Percentiles rank a stretch among this genome's conserved stretches.
phyloP scores from a whole-genome alignment of 768 basidiomycete genomes.

The Galerina sulciceps region DNA sequence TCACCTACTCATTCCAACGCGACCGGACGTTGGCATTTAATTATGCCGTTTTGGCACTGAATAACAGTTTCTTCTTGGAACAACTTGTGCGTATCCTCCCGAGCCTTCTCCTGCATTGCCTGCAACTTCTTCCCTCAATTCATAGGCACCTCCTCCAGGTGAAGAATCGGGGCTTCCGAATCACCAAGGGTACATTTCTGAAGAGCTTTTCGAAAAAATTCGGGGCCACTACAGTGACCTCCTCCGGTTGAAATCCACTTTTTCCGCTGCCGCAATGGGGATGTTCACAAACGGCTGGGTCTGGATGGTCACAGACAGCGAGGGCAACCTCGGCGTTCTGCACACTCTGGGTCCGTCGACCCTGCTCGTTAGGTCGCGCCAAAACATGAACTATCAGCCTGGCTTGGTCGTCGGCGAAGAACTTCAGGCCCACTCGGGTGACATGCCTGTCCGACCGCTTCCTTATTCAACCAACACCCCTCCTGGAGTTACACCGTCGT shows the following conservation, averaged over 20 bases:
- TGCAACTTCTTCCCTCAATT: constrained; percentile 8
- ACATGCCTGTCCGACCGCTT: constrained; percentile 19
- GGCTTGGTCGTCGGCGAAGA: constrained; percentile 24
- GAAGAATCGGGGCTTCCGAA: constrained; percentile 30
- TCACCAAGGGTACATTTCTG: constrained; percentile 43
- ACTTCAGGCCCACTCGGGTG: constrained; percentile 14
- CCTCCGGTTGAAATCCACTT: constrained; percentile 70
- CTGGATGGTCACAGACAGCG: constrained; percentile 82
- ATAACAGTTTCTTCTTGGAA: constrained; percentile 94
- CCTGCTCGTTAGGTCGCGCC: constrained; percentile 71
- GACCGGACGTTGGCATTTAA: constrained; percentile 78
- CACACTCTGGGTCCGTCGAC: constrained; percentile 92
- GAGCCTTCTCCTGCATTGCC: background rate
- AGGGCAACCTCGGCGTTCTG: constrained; percentile 66
- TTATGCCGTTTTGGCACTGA: constrained; percentile 90
- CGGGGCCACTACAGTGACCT: constrained; percentile 62
- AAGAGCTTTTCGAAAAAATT: constrained; percentile 37
- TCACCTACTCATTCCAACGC: constrained; percentile 63
- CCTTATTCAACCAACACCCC: constrained; percentile 24
- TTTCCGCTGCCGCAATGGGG: constrained; percentile 77
- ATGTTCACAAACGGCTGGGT: constrained; percentile 83
- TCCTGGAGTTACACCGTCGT: constrained; percentile 37
- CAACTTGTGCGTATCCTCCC: constrained; percentile 64
- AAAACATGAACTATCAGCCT: constrained; percentile 26
- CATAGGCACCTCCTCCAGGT: constrained; percentile 44